phyloP scores from a whole-genome alignment of 441 rosid genomes.

The Adansonia gregorii region DNA sequence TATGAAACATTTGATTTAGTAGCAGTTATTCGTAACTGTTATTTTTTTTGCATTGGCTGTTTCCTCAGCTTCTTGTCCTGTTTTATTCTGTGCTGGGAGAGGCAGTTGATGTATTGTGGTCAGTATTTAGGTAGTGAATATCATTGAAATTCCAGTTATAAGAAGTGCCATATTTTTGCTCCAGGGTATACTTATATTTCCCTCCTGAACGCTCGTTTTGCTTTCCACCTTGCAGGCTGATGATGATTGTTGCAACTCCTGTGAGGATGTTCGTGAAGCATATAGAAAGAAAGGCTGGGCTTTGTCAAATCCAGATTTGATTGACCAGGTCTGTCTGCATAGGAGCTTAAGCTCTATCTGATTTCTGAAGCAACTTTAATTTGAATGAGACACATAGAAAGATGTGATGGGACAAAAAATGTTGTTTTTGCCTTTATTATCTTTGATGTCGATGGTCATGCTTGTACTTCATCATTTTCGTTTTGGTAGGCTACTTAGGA shows the following conservation, averaged over 20 bases:
- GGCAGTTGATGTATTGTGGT: background rate
- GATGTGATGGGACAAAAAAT: background rate
- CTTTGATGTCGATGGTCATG: background rate
- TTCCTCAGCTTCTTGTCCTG: conserved; percentile 9
- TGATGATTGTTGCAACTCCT: conserved; percentile 85
- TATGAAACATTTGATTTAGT: background rate
- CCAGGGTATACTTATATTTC: background rate
- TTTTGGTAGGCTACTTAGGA: background rate
- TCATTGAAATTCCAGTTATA: conserved; percentile 14
- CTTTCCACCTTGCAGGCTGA: conserved; percentile 52
- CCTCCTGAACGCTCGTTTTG: background rate
- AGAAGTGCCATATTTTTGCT: background rate
- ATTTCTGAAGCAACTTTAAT: background rate
- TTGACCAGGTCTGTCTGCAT: conserved; percentile 72
- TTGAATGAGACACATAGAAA: background rate
- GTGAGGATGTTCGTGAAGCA: conserved; percentile 98
- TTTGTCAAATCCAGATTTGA: conserved; percentile 68
- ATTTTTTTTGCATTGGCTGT: background rate
- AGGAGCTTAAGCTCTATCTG: conserved; percentile 19
- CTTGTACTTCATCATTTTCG: background rate
- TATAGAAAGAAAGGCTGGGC: conserved; percentile 98
- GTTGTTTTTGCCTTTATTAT: background rate
- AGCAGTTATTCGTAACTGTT: background rate
- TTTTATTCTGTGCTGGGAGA: background rate
- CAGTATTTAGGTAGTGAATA: conserved; percentile 1